These are phyloP conservation scores for Brassica nigra DNA, from an alignment of 345 rosid genomes.

Conservation along the genomic window DNA sequence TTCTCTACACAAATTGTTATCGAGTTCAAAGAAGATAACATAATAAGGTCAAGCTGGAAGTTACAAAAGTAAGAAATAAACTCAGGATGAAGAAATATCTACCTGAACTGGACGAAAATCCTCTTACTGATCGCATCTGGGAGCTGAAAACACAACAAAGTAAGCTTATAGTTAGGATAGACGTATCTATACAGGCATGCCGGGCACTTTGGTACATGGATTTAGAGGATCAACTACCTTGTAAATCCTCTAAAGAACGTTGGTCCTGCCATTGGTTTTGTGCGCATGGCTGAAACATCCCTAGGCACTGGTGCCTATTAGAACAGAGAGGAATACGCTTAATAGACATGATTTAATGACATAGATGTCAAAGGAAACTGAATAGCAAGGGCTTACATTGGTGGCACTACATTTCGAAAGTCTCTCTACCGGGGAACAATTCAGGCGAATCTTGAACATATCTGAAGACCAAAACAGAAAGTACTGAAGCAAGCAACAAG, in stretches of 20 bases:
- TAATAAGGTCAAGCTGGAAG: slow-evolving; percentile 13
- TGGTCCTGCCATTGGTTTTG: slow-evolving; percentile 45
- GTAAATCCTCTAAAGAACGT: slow-evolving; percentile 35
- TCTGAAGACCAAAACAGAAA: slow-evolving; percentile 47
- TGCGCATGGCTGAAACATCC: slow-evolving; percentile 42
- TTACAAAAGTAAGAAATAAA: not conserved
- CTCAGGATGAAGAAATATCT: not conserved
- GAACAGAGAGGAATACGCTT: not conserved
- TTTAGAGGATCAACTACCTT: slow-evolving; percentile 37
- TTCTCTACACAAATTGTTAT: slow-evolving; percentile 8
- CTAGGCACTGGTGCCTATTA: slow-evolving; percentile 48
- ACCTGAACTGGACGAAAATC: slow-evolving; percentile 83
- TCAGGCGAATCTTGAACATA: slow-evolving; percentile 43
- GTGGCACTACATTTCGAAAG: slow-evolving; percentile 36
- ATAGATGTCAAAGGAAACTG: not conserved
- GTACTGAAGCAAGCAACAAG: not conserved
- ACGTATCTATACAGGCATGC: slow-evolving; percentile 13
- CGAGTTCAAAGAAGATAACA: slow-evolving; percentile 7
- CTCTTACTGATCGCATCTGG: slow-evolving; percentile 53
- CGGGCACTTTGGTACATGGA: not conserved
- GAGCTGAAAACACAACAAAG: slow-evolving; percentile 49
- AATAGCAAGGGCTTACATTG: slow-evolving; percentile 47
- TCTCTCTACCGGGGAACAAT: slow-evolving; percentile 37
- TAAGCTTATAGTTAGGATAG: slow-evolving; percentile 17
- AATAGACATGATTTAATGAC: not conserved